These are phyloP conservation scores for Irpex lacteus DNA, from an alignment of 1,284 basidiomycete genomes.

Conservation along the genomic window DNA sequence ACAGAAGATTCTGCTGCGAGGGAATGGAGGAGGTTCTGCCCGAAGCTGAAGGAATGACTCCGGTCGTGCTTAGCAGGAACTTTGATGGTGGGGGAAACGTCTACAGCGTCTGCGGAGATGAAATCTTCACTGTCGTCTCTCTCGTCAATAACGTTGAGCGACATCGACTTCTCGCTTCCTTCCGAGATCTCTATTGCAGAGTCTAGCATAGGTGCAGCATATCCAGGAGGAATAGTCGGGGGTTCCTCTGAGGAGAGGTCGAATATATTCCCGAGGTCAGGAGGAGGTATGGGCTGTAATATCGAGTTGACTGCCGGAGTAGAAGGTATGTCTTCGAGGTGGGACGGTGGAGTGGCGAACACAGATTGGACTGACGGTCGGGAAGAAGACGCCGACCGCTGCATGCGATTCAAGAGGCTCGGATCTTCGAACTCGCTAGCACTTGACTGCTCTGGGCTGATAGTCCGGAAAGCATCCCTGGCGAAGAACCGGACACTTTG, in stretches of 20 bases:
- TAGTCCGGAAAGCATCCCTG: slow-evolving; percentile 59
- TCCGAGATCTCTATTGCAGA: slow-evolving; percentile 41
- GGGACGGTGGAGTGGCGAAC: slow-evolving; percentile 31
- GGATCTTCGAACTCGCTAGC: slow-evolving; percentile 37
- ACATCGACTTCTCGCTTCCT: slow-evolving; percentile 16
- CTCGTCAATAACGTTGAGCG: slow-evolving; percentile 4
- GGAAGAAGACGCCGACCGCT: slow-evolving; percentile 21
- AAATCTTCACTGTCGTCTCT: slow-evolving; percentile 4
- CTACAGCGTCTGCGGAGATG: slow-evolving; percentile 21
- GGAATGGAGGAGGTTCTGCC: slow-evolving; percentile 54
- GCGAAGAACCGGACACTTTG: slow-evolving; percentile 74
- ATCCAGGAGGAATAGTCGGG: slow-evolving; percentile 42
- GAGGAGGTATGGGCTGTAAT: slow-evolving; percentile 31
- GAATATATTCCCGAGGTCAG: slow-evolving; percentile 44
- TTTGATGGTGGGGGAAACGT: slow-evolving; percentile 8
- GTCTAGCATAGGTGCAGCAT: slow-evolving; percentile 42
- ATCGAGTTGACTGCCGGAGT: slow-evolving; percentile 24
- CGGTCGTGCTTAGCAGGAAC: slow-evolving; percentile 32
- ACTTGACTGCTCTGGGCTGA: slow-evolving; percentile 58
- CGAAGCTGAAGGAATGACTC: slow-evolving; percentile 61
- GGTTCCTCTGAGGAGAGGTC: slow-evolving; percentile 47
- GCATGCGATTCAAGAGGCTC: slow-evolving; percentile 38
- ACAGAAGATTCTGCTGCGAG: slow-evolving; percentile 24
- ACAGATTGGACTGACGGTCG: slow-evolving; percentile 29
- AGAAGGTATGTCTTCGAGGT: slow-evolving; percentile 17